Evolutionary conservation across 805 yeast species (phyloP), one percentile per base, ranked within the genome.

Genomic region (Pichia heedii): DNA sequence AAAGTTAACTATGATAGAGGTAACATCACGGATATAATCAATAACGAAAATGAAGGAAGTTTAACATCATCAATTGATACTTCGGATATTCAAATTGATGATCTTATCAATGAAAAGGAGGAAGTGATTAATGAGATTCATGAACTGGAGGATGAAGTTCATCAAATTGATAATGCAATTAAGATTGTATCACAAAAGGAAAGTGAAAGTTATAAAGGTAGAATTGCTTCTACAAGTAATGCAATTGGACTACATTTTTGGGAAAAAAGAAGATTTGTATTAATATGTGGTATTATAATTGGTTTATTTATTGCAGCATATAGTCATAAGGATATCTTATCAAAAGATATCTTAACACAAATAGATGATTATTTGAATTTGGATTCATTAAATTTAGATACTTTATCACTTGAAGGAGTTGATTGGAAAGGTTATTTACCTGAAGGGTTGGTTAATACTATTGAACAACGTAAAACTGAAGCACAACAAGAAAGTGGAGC

Each of bases 371-470:
- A 64, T 51, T 65, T 68, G 47, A 73, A 67, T 33, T 69, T 83
- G 44, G 89, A 84, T 45, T 61, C 76, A 5, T 60, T 83, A 21
- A 34, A 42, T 22, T 69, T 83, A 44, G 89, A 84, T 45, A 61
- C 75, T 10, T 58, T 83, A 20, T 33, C 50, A 30, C 69, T 81
- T 46, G 89, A 84, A 44, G 59, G 75, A 8, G 60, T 82, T 27
- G 90, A 82, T 45, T 81, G 90, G 87, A 76, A 74, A 45, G 85
- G 77, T 21, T 67, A 71, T 20, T 63, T 89, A n/a, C 96, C 97
- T 2, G 64, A 68, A 1, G 69, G 81, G 1, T 55, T 89, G 15
- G 73, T 76, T 41, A 67, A 74, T 7, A 74, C 85, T 34, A 63
- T 89, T 29, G 66, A 70, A 19, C 82, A 79, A 43, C 63, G 77